A percentile compares a stretch with the other conserved stretches of the same genome.
These are phyloP conservation scores for Edaphochlamys debaryana DNA, from an alignment of 139 green algal species.

Conservation along the genomic window DNA sequence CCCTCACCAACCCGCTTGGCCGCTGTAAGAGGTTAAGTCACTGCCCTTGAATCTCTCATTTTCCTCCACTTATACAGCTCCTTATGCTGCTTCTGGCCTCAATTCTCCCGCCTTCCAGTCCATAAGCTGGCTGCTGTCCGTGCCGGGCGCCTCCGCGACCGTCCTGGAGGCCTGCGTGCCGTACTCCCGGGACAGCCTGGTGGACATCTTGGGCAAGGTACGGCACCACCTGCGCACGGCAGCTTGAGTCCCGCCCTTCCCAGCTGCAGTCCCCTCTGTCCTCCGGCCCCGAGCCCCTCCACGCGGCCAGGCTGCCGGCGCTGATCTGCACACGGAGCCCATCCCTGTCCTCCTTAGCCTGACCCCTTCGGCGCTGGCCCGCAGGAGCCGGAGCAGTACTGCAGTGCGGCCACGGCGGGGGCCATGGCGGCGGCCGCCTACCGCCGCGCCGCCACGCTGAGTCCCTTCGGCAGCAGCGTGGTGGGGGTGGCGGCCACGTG, in stretches of 20 bases:
- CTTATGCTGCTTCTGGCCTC: too few species aligned
- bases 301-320: too few species aligned
- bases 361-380: too few species aligned
- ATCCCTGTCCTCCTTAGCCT: too few species aligned
- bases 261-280: too few species aligned
- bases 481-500: constrained; percentile 79
- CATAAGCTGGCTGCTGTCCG: constrained; percentile 75
- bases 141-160: constrained; percentile 83
- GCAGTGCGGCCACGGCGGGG: constrained; percentile 56
- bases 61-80: too few species aligned
- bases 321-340: too few species aligned
- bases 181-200: constrained; percentile 69
- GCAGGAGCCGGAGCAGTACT: constrained; percentile 62
- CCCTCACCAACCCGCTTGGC: too few species aligned
- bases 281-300: too few species aligned
- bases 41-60: neutral
- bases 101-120: constrained; percentile 57
- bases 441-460: constrained; percentile 63
- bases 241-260: too few species aligned
- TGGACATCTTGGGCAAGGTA: constrained; percentile 60
- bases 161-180: constrained; percentile 80
- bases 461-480: constrained; percentile 64
- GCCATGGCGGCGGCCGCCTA: constrained; percentile 79
- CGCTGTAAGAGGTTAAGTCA: too few species aligned
- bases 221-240: too few species aligned